These are phyloP conservation scores for Russula lepida DNA, from an alignment of 768 basidiomycete genomes.

Conservation along the genomic window DNA sequence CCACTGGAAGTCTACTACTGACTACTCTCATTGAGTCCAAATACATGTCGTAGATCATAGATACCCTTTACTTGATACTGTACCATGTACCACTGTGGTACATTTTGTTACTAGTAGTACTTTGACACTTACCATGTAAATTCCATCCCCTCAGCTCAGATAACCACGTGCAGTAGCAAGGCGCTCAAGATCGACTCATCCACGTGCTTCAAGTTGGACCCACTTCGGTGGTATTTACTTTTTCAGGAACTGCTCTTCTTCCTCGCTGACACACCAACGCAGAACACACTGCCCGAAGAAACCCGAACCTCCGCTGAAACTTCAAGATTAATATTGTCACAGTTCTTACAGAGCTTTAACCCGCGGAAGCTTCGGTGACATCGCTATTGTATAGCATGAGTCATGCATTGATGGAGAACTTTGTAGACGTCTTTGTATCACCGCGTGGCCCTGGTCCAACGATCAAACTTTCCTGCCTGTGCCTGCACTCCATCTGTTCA, in stretches of 20 bases:
- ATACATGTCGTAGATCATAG: too few relatives aligned
- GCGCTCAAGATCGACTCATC: not conserved
- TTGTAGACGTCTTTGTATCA: not conserved
- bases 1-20: too few relatives aligned
- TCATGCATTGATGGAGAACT: conserved; percentile 1
- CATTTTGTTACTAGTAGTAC: too few relatives aligned
- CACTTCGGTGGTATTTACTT: not conserved
- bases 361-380: not conserved
- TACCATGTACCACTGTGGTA: too few relatives aligned
- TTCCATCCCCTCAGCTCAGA: too few relatives aligned
- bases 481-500: too few relatives aligned
- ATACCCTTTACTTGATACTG: too few relatives aligned
- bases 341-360: not conserved
- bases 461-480: too few relatives aligned
- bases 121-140: too few relatives aligned
- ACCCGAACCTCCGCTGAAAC: not conserved
- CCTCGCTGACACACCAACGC: too few relatives aligned
- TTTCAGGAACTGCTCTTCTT: not conserved
- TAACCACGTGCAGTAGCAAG: too few relatives aligned
- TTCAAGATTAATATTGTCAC: not conserved
- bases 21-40: too few relatives aligned
- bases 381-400: not conserved
- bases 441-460: not conserved
- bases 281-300: not conserved
- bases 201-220: not conserved